A percentile compares a stretch with the other conserved stretches of the same genome.
Conservation (phyloP, 345 rosid species). For the Erysimum cheiranthoides region DNA sequence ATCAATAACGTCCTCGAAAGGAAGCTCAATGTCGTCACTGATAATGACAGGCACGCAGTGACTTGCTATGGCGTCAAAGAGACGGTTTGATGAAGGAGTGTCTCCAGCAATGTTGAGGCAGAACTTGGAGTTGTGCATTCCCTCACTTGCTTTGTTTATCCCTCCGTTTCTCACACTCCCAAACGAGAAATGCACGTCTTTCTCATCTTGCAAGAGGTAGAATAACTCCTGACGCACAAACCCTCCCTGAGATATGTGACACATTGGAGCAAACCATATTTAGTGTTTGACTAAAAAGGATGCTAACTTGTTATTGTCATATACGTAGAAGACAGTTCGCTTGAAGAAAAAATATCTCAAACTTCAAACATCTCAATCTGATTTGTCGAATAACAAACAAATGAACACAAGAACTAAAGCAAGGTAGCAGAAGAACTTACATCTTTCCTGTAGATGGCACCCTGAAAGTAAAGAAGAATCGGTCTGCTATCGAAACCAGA, state of each 20-base stretch:
- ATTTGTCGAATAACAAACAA: neutral
- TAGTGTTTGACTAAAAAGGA: neutral
- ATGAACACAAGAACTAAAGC: neutral
- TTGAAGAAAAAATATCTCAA: neutral
- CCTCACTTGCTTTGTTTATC: conserved; percentile 66
- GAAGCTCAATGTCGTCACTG: conserved; percentile 96
- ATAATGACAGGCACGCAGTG: conserved; percentile 96
- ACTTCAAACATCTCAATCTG: neutral
- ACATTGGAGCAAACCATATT: conserved; percentile 10
- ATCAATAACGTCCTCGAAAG: conserved; percentile 89
- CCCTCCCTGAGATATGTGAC: conserved; percentile 68
- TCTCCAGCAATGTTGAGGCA: conserved; percentile 99
- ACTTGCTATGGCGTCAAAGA: conserved; percentile 95
- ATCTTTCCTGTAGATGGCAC: conserved; percentile 98
- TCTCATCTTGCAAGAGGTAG: conserved; percentile 83
- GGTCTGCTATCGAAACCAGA: conserved; percentile 74
- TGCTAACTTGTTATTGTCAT: neutral
- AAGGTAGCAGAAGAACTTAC: conserved; percentile 50
- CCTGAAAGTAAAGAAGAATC: conserved; percentile 89
- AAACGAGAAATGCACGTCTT: conserved; percentile 90
- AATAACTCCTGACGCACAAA: conserved; percentile 82
- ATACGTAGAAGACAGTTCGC: neutral
- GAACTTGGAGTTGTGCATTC: conserved; percentile 91
- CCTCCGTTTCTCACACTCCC: conserved; percentile 89
- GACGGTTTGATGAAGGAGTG: conserved; percentile 95